phyloP scores from a whole-genome alignment of 805 yeast species.

The Lipomyces yamanashiensis region DNA sequence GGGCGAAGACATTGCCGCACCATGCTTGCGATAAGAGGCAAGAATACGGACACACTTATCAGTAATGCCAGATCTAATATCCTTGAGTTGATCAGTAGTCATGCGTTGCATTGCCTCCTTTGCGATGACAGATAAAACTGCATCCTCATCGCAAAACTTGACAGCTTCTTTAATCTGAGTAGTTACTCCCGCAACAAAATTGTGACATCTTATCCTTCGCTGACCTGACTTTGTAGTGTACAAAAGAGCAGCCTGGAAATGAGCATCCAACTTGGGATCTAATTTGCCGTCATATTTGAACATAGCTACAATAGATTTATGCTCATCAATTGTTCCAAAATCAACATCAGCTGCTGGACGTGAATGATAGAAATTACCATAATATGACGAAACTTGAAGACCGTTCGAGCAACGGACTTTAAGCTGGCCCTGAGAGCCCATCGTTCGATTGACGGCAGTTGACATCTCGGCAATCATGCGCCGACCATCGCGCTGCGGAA shows the following conservation, averaged over 20 bases:
- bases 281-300: slow-evolving; percentile 78
- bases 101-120: slow-evolving; percentile 36
- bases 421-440: slow-evolving; percentile 80
- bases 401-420: slow-evolving; percentile 89
- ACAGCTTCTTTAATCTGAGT: slow-evolving; percentile 74
- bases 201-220: slow-evolving; percentile 85
- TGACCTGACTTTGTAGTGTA: slow-evolving; percentile 79
- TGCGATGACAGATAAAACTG: slow-evolving; percentile 57
- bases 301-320: slow-evolving; percentile 70
- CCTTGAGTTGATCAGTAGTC: slow-evolving; percentile 45
- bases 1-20: slow-evolving; percentile 49
- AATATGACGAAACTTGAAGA: slow-evolving; percentile 75
- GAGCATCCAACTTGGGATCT: slow-evolving; percentile 72
- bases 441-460: slow-evolving; percentile 50
- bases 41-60: slow-evolving; percentile 60
- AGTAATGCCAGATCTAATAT: slow-evolving; percentile 58
- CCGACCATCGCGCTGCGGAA: slow-evolving; percentile 69
- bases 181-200: slow-evolving; percentile 79
- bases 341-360: slow-evolving; percentile 59
- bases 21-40: slow-evolving; percentile 60
- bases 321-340: slow-evolving; percentile 66
- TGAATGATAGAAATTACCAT: slow-evolving; percentile 56
- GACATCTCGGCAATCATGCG: slow-evolving; percentile 59
- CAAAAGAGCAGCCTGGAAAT: slow-evolving; percentile 87
- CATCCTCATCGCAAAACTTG: slow-evolving; percentile 78